A percentile compares a stretch with the other conserved stretches of the same genome.
Evolutionary conservation across 139 green algal species (phyloP).

Genomic region (Chlorella sorokiniana): DNA sequence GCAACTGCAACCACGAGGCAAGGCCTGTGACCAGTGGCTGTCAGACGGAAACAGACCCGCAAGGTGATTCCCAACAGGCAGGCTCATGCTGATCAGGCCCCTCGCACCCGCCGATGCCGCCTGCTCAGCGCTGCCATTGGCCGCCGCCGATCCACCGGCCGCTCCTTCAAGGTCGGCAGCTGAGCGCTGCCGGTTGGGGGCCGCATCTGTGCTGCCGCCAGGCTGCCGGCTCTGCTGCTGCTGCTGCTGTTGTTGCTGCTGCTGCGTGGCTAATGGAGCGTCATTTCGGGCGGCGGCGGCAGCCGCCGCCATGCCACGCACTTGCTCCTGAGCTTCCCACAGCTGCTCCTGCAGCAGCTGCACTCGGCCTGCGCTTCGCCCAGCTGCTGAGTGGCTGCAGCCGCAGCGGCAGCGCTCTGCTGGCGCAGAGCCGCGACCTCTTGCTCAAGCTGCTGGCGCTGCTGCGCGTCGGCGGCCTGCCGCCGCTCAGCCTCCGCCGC

Average conservation of each 20-base stretch:
- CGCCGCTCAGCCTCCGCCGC: slow-evolving; percentile 22
- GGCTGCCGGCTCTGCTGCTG: not conserved
- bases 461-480: slow-evolving; percentile 23
- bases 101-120: not conserved
- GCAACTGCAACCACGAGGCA: too few species aligned
- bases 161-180: not conserved
- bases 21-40: too few species aligned
- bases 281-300: slow-evolving; percentile 11
- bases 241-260: slow-evolving; percentile 5
- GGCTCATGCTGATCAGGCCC: not conserved
- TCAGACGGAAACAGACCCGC: too few species aligned
- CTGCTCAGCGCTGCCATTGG: not conserved
- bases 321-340: slow-evolving; percentile 33
- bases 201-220: not conserved
- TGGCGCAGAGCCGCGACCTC: slow-evolving; percentile 18
- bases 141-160: not conserved
- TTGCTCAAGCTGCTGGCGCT: slow-evolving; percentile 22
- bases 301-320: slow-evolving; percentile 9
- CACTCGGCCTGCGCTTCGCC: slow-evolving; percentile 27
- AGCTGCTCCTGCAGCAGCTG: slow-evolving; percentile 36
- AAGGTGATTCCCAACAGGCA: not conserved
- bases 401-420: not conserved
- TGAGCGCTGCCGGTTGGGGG: not conserved
- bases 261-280: not conserved
- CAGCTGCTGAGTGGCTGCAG: not conserved